phyloP scores from a whole-genome alignment of 306 rosid species.

The Fragaria vesca region DNA sequence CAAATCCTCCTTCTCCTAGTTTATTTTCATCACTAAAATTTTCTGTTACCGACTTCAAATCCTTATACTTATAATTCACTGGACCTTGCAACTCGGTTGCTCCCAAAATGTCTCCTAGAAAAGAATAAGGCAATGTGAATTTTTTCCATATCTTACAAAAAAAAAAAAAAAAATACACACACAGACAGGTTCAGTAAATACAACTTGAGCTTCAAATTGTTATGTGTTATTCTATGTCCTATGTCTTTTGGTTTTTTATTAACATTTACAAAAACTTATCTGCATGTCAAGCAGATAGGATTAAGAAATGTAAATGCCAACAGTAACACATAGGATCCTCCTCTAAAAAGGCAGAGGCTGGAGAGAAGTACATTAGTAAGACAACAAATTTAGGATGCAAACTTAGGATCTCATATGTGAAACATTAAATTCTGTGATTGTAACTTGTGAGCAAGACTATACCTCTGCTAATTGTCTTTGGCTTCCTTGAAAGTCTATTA shows the following conservation, averaged over 20 bases:
- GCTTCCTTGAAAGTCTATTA: slow-evolving; percentile 26
- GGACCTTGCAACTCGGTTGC: slow-evolving; percentile 68
- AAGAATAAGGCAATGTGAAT: background rate
- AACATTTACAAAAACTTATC: too few relatives aligned
- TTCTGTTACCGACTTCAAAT: slow-evolving; percentile 56
- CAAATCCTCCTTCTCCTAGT: slow-evolving; percentile 78
- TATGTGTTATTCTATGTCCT: background rate
- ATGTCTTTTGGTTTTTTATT: background rate
- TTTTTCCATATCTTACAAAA: background rate
- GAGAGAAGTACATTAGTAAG: too few relatives aligned
- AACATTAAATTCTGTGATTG: too few relatives aligned
- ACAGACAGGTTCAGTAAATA: background rate
- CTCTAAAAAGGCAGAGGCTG: too few relatives aligned
- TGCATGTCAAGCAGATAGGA: too few relatives aligned
- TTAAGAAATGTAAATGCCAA: too few relatives aligned
- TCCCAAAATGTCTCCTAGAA: slow-evolving; percentile 58
- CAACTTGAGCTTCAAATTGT: background rate
- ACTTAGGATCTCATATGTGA: too few relatives aligned
- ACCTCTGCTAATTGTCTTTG: too few relatives aligned
- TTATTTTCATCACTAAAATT: slow-evolving; percentile 56
- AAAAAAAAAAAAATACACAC: background rate
- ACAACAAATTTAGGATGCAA: too few relatives aligned
- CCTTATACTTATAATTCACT: slow-evolving; percentile 45
- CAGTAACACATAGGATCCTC: too few relatives aligned
- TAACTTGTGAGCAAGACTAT: too few relatives aligned